A percentile compares a stretch with the other conserved stretches of the same genome.
Evolutionary conservation across 148 eudicot genomes (phyloP).

Genomic region (Polygonum aviculare): DNA sequence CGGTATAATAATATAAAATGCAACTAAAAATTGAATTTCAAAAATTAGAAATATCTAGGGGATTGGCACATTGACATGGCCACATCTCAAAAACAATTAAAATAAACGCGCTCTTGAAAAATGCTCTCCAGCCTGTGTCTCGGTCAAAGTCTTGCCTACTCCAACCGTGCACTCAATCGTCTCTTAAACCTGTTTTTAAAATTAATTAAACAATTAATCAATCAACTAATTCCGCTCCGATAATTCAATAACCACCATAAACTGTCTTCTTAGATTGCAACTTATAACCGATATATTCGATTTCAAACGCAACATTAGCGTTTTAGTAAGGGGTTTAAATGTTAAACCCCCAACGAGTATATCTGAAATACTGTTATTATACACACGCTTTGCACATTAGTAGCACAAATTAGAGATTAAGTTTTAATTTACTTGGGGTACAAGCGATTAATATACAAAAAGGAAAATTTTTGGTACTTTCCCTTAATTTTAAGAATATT

Average conservation of each 20-base stretch:
- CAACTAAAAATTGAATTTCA: background rate
- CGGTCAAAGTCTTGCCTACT: conserved; percentile 14
- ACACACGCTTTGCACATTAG: background rate
- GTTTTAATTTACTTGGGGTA: too few species aligned
- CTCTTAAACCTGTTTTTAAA: background rate
- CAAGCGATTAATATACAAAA: too few species aligned
- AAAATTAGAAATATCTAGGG: background rate
- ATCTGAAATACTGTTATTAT: background rate
- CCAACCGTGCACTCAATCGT: conserved; percentile 8
- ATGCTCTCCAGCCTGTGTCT: conserved; percentile 17
- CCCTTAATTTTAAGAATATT: too few species aligned
- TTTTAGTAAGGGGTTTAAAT: too few species aligned
- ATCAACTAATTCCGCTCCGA: background rate
- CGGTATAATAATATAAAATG: background rate
- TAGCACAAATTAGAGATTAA: too few species aligned
- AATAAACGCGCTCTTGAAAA: background rate
- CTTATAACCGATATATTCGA: background rate
- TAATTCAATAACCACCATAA: background rate
- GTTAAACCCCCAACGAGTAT: too few species aligned
- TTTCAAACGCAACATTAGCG: background rate
- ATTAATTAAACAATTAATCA: background rate
- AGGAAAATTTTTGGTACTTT: too few species aligned
- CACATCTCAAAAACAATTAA: background rate
- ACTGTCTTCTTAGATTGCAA: background rate
- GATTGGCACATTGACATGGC: background rate